These are phyloP conservation scores for Candida jianshihensis DNA, from an alignment of 805 yeast species.

Conservation along the genomic window DNA sequence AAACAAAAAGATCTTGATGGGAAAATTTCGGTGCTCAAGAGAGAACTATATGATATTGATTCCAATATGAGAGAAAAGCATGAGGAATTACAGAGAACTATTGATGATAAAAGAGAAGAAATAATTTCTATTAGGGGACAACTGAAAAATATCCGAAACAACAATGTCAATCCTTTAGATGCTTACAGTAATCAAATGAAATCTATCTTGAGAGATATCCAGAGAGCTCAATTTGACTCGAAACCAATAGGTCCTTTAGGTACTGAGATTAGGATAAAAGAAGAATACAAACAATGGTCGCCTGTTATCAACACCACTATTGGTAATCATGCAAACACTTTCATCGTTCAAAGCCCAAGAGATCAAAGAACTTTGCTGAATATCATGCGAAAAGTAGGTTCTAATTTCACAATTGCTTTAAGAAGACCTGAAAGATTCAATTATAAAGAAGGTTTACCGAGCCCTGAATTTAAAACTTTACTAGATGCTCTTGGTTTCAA, in stretches of 20 bases:
- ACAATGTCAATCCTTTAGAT: constrained; percentile 8
- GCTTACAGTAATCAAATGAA: constrained; percentile 1
- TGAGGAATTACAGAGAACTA: constrained; percentile 4
- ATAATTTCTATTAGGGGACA: constrained; percentile 2
- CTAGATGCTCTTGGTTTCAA: constrained; percentile 54
- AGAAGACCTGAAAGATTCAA: constrained; percentile 54
- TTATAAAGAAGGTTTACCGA: constrained; percentile 40
- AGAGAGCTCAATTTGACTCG: constrained; percentile 32
- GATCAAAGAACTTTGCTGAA: constrained; percentile 45
- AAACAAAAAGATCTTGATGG: background rate
- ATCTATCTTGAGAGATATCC: constrained; percentile 6
- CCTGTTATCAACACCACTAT: constrained; percentile 52
- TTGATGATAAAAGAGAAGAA: constrained; percentile 6
- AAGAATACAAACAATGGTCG: constrained; percentile 48
- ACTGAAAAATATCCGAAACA: background rate
- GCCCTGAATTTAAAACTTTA: constrained; percentile 36
- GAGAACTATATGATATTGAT: constrained; percentile 2
- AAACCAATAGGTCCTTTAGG: constrained; percentile 84
- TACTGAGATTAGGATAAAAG: constrained; percentile 45
- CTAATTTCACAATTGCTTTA: constrained; percentile 36
- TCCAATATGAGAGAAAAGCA: constrained; percentile 2
- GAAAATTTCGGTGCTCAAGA: background rate
- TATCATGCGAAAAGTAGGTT: constrained; percentile 26
- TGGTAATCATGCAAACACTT: constrained; percentile 45
- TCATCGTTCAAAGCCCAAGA: constrained; percentile 55